Evolutionary conservation across 2,329 filamentous ascomycete genomes (phyloP).

Genomic region (Furcasterigmium furcatum): DNA sequence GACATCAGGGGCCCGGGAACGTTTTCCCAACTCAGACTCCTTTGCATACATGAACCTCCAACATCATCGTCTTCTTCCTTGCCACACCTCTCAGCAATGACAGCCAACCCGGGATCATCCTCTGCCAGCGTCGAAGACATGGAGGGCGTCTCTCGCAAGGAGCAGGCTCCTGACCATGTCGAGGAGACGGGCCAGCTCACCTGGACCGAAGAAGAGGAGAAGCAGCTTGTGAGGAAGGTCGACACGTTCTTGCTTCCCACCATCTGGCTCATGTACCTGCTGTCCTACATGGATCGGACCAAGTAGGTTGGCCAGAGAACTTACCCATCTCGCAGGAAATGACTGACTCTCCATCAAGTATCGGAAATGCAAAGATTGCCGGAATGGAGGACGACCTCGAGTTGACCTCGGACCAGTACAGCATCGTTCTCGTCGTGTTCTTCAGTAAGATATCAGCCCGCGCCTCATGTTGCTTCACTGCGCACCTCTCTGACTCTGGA

Average conservation of each 20-base stretch:
- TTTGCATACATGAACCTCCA: too few relatives aligned
- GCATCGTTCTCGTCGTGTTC: conserved; percentile 58
- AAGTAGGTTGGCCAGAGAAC: not conserved
- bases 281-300: conserved; percentile 57
- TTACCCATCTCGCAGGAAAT: conserved; percentile 11
- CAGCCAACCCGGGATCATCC: too few relatives aligned
- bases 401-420: conserved; percentile 59
- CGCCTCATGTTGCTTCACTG: not conserved
- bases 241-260: conserved; percentile 35
- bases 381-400: conserved; percentile 37
- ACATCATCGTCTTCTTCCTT: too few relatives aligned
- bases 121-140: conserved; percentile 3
- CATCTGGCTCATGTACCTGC: conserved; percentile 54
- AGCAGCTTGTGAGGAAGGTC: conserved; percentile 31
- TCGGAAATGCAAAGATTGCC: conserved; percentile 54
- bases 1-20: too few relatives aligned
- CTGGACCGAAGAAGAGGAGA: conserved; percentile 21
- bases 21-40: too few relatives aligned
- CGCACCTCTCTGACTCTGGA: not conserved
- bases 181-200: not conserved
- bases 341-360: conserved; percentile 22
- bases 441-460: conserved; percentile 39
- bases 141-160: conserved; percentile 2
- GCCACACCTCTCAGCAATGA: too few relatives aligned
- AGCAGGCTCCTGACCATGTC: not conserved